A percentile compares a stretch with the other conserved stretches of the same genome.
Conservation (phyloP, 73 alveolate species). For the Blepharisma stoltei region DNA sequence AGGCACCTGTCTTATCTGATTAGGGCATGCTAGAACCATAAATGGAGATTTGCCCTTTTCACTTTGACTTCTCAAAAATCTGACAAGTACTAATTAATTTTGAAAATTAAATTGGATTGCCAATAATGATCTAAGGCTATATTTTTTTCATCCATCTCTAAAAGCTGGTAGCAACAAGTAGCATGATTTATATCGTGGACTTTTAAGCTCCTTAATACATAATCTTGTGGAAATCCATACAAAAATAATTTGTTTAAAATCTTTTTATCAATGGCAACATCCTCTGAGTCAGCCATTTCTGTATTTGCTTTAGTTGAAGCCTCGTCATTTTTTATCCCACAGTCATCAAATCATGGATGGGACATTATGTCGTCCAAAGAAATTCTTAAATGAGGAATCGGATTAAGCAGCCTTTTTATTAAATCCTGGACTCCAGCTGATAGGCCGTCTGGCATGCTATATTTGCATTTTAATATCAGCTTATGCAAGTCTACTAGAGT, state of each 20-base stretch:
- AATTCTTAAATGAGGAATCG: slow-evolving; percentile 74
- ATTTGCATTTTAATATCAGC: slow-evolving; percentile 60
- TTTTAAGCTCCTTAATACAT: not conserved
- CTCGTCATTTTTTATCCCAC: not conserved
- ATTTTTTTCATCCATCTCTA: not conserved
- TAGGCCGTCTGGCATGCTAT: slow-evolving; percentile 65
- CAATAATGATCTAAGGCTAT: no score
- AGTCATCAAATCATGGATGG: slow-evolving; percentile 78
- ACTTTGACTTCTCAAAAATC: no score
- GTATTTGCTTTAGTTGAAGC: not conserved
- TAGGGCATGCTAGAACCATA: no score
- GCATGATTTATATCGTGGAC: slow-evolving; percentile 1
- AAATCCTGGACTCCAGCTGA: slow-evolving; percentile 67
- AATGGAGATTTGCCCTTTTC: no score
- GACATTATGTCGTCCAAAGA: slow-evolving; percentile 60
- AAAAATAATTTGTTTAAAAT: not conserved
- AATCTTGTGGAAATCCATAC: slow-evolving; percentile 3
- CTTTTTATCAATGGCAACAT: not conserved
- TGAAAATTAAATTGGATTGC: no score
- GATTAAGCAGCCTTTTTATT: slow-evolving; percentile 63
- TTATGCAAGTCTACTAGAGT: slow-evolving; percentile 68
- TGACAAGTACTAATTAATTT: no score
- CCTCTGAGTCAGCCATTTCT: not conserved
- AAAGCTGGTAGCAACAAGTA: not conserved
- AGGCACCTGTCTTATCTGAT: no score